These are phyloP conservation scores for Starmerella apicola DNA, from an alignment of 805 yeast species.

Conservation along the genomic window DNA sequence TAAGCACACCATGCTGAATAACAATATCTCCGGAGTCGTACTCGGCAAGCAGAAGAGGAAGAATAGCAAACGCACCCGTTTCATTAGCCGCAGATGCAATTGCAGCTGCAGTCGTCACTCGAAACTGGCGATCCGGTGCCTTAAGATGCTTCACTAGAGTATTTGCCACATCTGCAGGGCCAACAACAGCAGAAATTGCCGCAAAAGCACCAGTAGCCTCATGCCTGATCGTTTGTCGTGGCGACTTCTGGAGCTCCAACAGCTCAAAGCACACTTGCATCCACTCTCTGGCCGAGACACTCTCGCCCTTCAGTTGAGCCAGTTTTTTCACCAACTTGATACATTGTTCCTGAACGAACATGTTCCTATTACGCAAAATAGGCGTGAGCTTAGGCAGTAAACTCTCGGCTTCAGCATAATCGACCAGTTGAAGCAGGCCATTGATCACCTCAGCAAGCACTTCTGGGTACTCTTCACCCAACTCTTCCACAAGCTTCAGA, in stretches of 20 bases:
- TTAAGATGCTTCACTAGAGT: constrained; percentile 71
- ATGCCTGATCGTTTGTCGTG: constrained; percentile 59
- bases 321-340: constrained; percentile 70
- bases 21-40: constrained; percentile 83
- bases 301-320: constrained; percentile 54
- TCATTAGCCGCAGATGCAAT: constrained; percentile 92
- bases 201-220: constrained; percentile 91
- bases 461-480: constrained; percentile 92
- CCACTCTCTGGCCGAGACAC: constrained; percentile 89
- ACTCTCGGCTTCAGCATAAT: constrained; percentile 30
- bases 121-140: constrained; percentile 89
- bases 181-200: constrained; percentile 76
- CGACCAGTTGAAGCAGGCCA: constrained; percentile 54
- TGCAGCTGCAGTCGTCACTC: constrained; percentile 97
- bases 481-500: constrained; percentile 67
- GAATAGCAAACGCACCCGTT: constrained; percentile 82
- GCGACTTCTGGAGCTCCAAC: constrained; percentile 75
- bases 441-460: constrained; percentile 75
- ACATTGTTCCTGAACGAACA: constrained; percentile 75
- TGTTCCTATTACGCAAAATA: constrained; percentile 76
- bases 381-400: constrained; percentile 83
- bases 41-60: constrained; percentile 93
- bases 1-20: constrained; percentile 90
- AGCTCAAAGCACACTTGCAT: constrained; percentile 89
- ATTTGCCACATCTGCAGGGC: constrained; percentile 88